Evolutionary conservation across 495 filamentous ascomycete genomes (phyloP).

Genomic region (Barbatosphaeria neglecta): DNA sequence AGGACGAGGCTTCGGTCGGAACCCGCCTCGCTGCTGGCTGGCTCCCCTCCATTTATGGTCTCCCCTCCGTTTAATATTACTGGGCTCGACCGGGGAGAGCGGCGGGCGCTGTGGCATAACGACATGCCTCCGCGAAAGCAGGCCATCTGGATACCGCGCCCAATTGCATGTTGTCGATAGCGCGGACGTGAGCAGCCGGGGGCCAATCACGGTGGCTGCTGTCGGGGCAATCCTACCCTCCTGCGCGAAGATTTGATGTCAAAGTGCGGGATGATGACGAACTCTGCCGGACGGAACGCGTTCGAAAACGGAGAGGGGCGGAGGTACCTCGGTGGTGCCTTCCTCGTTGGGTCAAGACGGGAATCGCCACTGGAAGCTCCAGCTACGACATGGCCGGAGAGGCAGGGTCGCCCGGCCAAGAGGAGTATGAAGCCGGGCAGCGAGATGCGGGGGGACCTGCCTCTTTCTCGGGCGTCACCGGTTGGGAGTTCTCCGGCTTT

Average conservation of each 20-base stretch:
- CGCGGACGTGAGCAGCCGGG: background rate
- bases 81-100: background rate
- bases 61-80: too few relatives aligned
- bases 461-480: too few relatives aligned
- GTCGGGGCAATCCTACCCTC: background rate
- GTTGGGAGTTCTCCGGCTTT: too few relatives aligned
- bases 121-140: background rate
- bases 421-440: too few relatives aligned
- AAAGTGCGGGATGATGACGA: background rate
- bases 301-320: too few relatives aligned
- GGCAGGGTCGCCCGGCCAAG: too few relatives aligned
- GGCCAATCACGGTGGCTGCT: background rate
- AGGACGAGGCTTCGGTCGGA: background rate
- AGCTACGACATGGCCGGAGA: too few relatives aligned
- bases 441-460: too few relatives aligned
- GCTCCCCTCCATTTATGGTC: background rate
- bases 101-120: background rate
- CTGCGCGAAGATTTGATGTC: background rate
- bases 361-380: too few relatives aligned
- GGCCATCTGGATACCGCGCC: background rate
- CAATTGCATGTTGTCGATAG: background rate
- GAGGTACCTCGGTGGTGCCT: background rate
- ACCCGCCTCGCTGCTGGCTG: background rate
- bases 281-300: background rate
- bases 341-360: too few relatives aligned